A percentile compares a stretch with the other conserved stretches of the same genome.
These are phyloP conservation scores for barley (Hordeum vulgare) DNA, from an alignment of 176 grass and related monocot species.

Conservation along the genomic window DNA sequence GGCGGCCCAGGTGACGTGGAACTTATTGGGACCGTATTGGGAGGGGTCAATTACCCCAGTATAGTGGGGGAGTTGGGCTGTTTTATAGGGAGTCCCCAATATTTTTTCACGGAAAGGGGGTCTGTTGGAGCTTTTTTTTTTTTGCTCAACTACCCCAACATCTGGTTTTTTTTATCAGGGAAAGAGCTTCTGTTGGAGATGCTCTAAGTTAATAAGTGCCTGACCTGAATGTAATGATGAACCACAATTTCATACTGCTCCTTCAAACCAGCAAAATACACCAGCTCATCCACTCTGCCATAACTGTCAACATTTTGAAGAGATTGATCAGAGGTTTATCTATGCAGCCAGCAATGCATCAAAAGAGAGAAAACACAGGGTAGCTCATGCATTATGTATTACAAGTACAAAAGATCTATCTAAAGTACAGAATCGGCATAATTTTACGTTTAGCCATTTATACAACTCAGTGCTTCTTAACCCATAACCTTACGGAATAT, in stretches of 20 bases:
- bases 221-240: slow-evolving; percentile 95
- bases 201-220: not conserved
- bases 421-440: slow-evolving; percentile 1
- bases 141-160: no score
- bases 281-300: slow-evolving; percentile 86
- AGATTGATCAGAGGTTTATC: not conserved
- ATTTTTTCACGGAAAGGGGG: no score
- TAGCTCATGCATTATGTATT: slow-evolving; percentile 6
- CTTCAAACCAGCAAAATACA: slow-evolving; percentile 95
- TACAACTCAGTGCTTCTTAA: not conserved
- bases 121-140: no score
- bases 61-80: no score
- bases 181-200: no score
- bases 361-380: not conserved
- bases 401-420: not conserved
- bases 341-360: not conserved
- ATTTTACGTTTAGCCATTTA: not conserved
- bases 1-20: no score
- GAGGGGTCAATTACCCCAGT: no score
- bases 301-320: slow-evolving; percentile 54
- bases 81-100: no score
- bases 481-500: not conserved
- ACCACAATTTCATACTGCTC: slow-evolving; percentile 91
- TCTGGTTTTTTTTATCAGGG: no score
- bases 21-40: no score